Evolutionary conservation across 2,329 filamentous ascomycete species (phyloP).

Genomic region (Emergomyces orientalis): DNA sequence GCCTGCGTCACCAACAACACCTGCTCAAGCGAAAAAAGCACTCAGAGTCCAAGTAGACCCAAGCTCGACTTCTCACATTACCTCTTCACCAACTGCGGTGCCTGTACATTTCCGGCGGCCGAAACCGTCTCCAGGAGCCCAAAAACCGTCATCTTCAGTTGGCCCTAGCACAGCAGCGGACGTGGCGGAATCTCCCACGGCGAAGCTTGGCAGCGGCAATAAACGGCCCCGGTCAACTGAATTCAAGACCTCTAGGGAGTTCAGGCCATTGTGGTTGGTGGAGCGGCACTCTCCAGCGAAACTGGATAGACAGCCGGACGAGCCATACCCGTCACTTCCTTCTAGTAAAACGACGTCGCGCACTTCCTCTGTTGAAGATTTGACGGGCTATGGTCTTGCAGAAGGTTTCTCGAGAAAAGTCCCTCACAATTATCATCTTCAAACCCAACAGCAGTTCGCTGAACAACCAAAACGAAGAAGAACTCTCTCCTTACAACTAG

Average conservation of each 20-base stretch:
- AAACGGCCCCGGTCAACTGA: slow-evolving; percentile 43
- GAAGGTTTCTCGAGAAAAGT: slow-evolving; percentile 13
- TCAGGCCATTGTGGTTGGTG: slow-evolving; percentile 73
- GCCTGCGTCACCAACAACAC: slow-evolving; percentile 25
- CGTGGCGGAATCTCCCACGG: slow-evolving; percentile 35
- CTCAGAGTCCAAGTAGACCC: slow-evolving; percentile 17
- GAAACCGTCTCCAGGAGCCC: slow-evolving; percentile 35
- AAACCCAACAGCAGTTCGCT: slow-evolving; percentile 15
- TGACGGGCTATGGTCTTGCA: slow-evolving; percentile 18
- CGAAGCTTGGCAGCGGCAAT: slow-evolving; percentile 30
- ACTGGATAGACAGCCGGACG: slow-evolving; percentile 31
- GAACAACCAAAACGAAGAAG: slow-evolving; percentile 18
- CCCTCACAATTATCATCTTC: background rate
- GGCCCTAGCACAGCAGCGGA: slow-evolving; percentile 22
- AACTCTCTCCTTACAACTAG: slow-evolving; percentile 21
- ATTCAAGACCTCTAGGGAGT: slow-evolving; percentile 52
- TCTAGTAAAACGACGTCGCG: slow-evolving; percentile 43
- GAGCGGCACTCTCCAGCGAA: slow-evolving; percentile 49
- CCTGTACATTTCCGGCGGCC: slow-evolving; percentile 48
- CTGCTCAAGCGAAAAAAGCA: slow-evolving; percentile 9
- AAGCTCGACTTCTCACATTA: slow-evolving; percentile 22
- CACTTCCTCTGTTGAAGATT: slow-evolving; percentile 38
- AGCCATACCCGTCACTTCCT: slow-evolving; percentile 42
- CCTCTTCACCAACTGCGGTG: slow-evolving; percentile 45
- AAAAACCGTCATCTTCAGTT: slow-evolving; percentile 22